Evolutionary conservation across 805 yeast genomes (phyloP), one percentile per base, ranked within the genome.

Genomic region (Starmerella sirachaensis): DNA sequence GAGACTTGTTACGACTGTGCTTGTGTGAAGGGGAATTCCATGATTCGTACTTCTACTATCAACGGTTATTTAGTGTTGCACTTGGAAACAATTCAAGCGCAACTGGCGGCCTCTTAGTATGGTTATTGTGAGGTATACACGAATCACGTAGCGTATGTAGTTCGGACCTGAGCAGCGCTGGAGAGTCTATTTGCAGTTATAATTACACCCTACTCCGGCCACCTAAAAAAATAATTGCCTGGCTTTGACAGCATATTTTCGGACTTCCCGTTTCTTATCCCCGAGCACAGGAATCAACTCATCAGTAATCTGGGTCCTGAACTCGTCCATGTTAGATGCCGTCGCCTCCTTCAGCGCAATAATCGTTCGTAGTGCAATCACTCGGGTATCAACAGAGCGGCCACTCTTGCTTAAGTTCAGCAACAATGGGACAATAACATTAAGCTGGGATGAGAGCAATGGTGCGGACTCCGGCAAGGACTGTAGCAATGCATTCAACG

Each of bases 211-310:
- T 22, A 25, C 14, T 6, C 6, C 14, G 14, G 7, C 3, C 17
- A 12, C 10, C 17, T 28, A 43, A 16, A 24, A 43, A 18, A 36
- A 48, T 11, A 32, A 7, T 54, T 88, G 96, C 52, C 95, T 71
- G 38, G 88, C 73, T 48, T 79, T 84, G 37, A 80, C 76, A 6
- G 88, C 79, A 35, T 72, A 66, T 54, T 74, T 78, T 53, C 98
- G 70, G 1, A 88, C 82, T 2, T 58, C 61, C 56, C 98, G 70
- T 53, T 67, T 77, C 33, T 66, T 68, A 56, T 88, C 95, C 48
- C 79, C 91, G 45, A 91, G 61, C 0, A 70, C 75, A 1, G 52
- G 54, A 1, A 61, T 62, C 31, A 81, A 59, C 11, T 63, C 65
- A 14, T 50, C 56, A 25, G 81, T 62, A 9, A 82, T 62, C 6